Percentiles rank a stretch among this genome's conserved stretches.
phyloP scores from a whole-genome alignment of 1,284 basidiomycete genomes.

The Tetrapyrgos nigripes region DNA sequence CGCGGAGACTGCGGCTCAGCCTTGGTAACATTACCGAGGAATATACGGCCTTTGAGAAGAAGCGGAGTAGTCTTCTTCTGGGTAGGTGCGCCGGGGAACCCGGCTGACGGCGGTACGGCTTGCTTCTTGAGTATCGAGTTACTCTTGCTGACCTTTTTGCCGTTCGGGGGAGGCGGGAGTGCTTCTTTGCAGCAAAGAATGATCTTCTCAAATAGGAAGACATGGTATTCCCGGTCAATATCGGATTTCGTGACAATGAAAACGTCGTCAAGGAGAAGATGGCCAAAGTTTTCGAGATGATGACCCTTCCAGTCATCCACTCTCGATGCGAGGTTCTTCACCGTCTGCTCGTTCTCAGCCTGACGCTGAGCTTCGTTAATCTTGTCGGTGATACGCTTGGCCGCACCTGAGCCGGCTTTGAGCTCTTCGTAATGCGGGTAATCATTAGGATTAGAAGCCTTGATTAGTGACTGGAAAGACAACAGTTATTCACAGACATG shows the following conservation, averaged over 20 bases:
- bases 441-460: constrained; percentile 68
- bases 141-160: constrained; percentile 71
- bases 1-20: constrained; percentile 64
- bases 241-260: constrained; percentile 98
- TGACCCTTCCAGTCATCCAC: constrained; percentile 99
- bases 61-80: constrained; percentile 83
- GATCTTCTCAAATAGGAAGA: constrained; percentile 99
- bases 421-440: constrained; percentile 87
- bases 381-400: constrained; percentile 93
- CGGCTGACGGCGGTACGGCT: constrained; percentile 46
- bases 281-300: constrained; percentile 92
- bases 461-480: constrained; percentile 69
- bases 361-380: constrained; percentile 95
- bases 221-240: constrained; percentile 97
- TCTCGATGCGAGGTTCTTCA: constrained; percentile 86
- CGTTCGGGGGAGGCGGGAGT: constrained; percentile 53
- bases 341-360: constrained; percentile 87
- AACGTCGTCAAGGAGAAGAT: constrained; percentile 91
- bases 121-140: constrained; percentile 84
- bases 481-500: constrained; percentile 22
- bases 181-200: constrained; percentile 97
- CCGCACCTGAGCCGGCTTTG: constrained; percentile 82
- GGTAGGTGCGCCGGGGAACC: constrained; percentile 55
- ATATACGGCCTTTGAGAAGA: constrained; percentile 96
- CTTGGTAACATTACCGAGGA: constrained; percentile 94